These are phyloP conservation scores for Rhododendron henanense DNA, from an alignment of 148 eudicot species.

Conservation along the genomic window DNA sequence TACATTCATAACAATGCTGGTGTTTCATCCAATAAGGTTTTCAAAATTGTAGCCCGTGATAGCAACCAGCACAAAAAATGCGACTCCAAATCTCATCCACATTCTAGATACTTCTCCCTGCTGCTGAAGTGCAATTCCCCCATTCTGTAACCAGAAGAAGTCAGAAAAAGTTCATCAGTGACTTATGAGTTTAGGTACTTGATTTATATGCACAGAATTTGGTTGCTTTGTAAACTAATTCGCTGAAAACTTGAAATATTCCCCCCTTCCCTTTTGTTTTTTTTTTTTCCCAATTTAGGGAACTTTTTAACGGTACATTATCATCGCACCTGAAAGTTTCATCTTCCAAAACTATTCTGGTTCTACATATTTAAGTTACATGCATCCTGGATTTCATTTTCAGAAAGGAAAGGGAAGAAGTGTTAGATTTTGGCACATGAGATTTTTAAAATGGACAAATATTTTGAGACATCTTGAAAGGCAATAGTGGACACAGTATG, in stretches of 20 bases:
- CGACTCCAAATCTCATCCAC: slow-evolving; percentile 32
- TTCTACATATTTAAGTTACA: not conserved
- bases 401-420: not conserved
- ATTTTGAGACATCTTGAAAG: not conserved
- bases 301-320: not conserved
- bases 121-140: slow-evolving; percentile 39
- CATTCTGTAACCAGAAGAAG: slow-evolving; percentile 44
- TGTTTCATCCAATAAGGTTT: slow-evolving; percentile 4
- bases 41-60: slow-evolving; percentile 18
- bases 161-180: slow-evolving; percentile 13
- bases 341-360: not conserved
- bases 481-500: not conserved
- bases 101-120: slow-evolving; percentile 32
- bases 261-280: not conserved
- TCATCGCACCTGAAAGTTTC: too few relatives aligned
- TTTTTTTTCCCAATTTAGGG: not conserved
- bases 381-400: not conserved
- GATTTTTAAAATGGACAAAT: not conserved
- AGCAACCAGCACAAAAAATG: slow-evolving; percentile 38
- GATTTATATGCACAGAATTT: not conserved
- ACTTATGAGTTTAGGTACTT: not conserved
- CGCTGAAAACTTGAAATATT: not conserved
- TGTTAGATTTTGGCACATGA: not conserved
- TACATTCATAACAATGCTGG: not conserved
- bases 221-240: not conserved